Evolutionary conservation across 768 basidiomycete species (phyloP), one percentile per base, ranked within the genome.

Genomic region (Russula sp.): DNA sequence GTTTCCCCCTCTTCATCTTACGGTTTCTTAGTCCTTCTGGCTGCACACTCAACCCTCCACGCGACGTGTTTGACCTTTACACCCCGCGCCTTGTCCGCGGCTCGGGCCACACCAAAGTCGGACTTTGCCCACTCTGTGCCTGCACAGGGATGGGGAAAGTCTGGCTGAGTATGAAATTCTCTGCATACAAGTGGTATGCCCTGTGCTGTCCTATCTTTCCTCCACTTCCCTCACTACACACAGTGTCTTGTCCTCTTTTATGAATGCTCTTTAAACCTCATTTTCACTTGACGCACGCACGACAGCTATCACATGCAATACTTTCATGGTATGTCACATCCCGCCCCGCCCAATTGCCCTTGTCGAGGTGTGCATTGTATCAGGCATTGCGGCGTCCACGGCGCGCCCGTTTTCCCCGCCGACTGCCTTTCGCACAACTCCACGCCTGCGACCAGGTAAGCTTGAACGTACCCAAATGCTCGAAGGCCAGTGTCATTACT

Each of bases 241-340:
- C 52, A 67, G 67, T 51, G 58, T 59, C 20, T 38, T 29, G 11
- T n/a, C 32, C 39, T 61, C 22, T 47, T 22, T 29, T 2, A 34
- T 38, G n/a, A 47, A 32, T 50, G 14, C 20, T 56, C 34, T 42
- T 7, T 54, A 9, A 49, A 8, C 43, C 16, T 32, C 35, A 32
- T 43, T 10, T 51, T 9, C 34, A 10, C 42, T 18, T 43, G 16
- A 11, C 18, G 9, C 43, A 16, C 7, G 35, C 22, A 14, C 41
- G 4, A 48, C 55, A 91, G 88, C 70, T 91, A 91, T 67, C 90
- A 92, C 68, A 82, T 92, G 83, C 89, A 90, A 68, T 89, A 89
- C 63, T 77, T 79, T 3, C 88, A 91, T 68, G 88, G 88, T 88
- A 75, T 6, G 75, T 67, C 14, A 35, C 7, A 59, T 35, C 16